Evolutionary conservation across 345 rosid species (phyloP), one percentile per base, ranked within the genome.

Genomic region (Arabis hirsuta): DNA sequence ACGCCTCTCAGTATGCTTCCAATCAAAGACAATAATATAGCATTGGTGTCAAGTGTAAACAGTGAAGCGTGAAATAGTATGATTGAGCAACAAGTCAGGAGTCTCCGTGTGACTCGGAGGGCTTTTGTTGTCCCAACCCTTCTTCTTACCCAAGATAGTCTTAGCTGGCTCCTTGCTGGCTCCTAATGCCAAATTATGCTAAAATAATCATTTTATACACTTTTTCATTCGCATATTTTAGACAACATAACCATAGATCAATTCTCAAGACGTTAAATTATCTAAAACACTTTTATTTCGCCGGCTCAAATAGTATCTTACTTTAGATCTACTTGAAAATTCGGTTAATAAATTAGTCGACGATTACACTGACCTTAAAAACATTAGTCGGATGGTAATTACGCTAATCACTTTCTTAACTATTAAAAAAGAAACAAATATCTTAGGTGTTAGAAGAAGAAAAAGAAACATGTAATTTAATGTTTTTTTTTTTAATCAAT

Each of bases 71-170:
- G 60, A 68, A 68, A 60, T 14, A 74, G 62, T 58, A 76, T 69
- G 76, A 62, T 69, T 69, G 46, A 69, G 65, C 75, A 55, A 70
- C 66, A 69, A 69, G 79, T 68, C 64, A 68, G 79, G 79, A 69
- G 71, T 47, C 79, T 69, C 79, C 76, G 66, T 43, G 8, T 56
- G 54, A 76, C 46, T 62, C 79, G 76, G 79, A 76, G 67, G 67
- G 71, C 66, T 63, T 63, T 61, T 12, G 9, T 61, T 12, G 9
- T 29, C 65, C 38, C 3, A 58, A 45, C 64, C 48, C 62, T 69
- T 55, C 54, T 69, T 55, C 55, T 64, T 51, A 27, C 53, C 38
- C 74, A 55, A 56, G 55, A 4, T 45, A 69, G 45, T 55, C 54
- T 69, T 76, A 76, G 79, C 79, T 75, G 79, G 50, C 44, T 60